phyloP scores from a whole-genome alignment of 1,139 yeast genomes.

The Geotrichum reessii region DNA sequence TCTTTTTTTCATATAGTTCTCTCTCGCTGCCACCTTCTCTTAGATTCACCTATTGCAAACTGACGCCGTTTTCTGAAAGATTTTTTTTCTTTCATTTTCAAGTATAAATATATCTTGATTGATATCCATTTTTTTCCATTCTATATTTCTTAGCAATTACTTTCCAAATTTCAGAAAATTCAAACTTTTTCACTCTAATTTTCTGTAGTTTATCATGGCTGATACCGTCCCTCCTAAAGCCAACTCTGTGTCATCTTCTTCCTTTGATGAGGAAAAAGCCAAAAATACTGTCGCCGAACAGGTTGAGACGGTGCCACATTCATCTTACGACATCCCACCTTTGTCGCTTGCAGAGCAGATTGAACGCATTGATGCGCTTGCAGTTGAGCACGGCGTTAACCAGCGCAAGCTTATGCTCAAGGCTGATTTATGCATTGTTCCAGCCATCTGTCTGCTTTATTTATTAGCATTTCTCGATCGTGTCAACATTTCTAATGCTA shows the following conservation, averaged over 20 bases:
- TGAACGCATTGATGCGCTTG: conserved; percentile 37
- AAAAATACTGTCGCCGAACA: background rate
- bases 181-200: background rate
- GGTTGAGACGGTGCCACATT: background rate
- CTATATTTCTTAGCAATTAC: background rate
- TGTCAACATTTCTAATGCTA: conserved; percentile 71
- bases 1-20: background rate
- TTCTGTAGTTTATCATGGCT: background rate
- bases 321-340: background rate
- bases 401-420: conserved; percentile 53
- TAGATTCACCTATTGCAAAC: background rate
- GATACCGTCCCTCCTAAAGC: background rate
- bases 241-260: background rate
- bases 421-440: conserved; percentile 59
- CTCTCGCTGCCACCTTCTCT: background rate
- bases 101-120: background rate
- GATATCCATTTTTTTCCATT: background rate
- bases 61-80: background rate
- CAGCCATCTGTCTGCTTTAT: conserved; percentile 63
- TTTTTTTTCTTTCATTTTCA: background rate
- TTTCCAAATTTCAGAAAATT: background rate
- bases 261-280: background rate
- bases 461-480: conserved; percentile 66
- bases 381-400: conserved; percentile 41
- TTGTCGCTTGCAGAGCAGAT: conserved; percentile 20